Percentiles rank a stretch among this genome's conserved stretches.
Conservation (phyloP, 2,329 filamentous ascomycete species). For the Stachybotrys elegans region DNA sequence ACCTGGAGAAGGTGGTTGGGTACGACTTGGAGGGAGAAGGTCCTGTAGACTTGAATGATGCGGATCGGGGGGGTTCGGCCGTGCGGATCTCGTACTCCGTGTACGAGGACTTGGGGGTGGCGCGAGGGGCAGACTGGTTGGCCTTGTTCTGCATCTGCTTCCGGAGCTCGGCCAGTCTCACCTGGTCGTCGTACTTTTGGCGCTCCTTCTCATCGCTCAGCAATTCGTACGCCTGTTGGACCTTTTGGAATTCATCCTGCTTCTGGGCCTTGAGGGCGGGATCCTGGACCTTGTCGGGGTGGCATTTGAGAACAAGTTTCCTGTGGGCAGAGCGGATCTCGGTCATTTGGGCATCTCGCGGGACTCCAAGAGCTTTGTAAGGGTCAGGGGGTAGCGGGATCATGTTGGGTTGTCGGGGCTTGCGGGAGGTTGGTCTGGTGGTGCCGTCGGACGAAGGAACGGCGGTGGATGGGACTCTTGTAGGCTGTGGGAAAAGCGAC, state of each 20-base stretch:
- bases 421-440: too few relatives aligned
- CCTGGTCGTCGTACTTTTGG: slow-evolving; percentile 71
- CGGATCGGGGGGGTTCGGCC: slow-evolving; percentile 43
- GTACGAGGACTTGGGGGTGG: slow-evolving; percentile 24
- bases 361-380: slow-evolving; percentile 70
- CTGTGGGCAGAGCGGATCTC: slow-evolving; percentile 77
- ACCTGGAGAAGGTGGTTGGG: slow-evolving; percentile 26
- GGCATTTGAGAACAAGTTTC: slow-evolving; percentile 81
- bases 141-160: slow-evolving; percentile 43
- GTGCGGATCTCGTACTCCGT: slow-evolving; percentile 44
- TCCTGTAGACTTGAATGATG: slow-evolving; percentile 32
- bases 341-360: slow-evolving; percentile 62
- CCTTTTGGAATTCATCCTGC: slow-evolving; percentile 83
- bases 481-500: too few relatives aligned
- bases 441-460: slow-evolving; percentile 8
- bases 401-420: slow-evolving; percentile 27
- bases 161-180: slow-evolving; percentile 61
- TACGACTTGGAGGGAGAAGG: slow-evolving; percentile 30
- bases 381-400: slow-evolving; percentile 63
- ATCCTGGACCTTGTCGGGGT: slow-evolving; percentile 87
- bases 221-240: slow-evolving; percentile 90
- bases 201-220: slow-evolving; percentile 73
- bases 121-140: slow-evolving; percentile 38
- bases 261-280: slow-evolving; percentile 70
- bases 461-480: neutral